Evolutionary conservation across 148 eudicot species (phyloP).

Genomic region (Rheum nobile): DNA sequence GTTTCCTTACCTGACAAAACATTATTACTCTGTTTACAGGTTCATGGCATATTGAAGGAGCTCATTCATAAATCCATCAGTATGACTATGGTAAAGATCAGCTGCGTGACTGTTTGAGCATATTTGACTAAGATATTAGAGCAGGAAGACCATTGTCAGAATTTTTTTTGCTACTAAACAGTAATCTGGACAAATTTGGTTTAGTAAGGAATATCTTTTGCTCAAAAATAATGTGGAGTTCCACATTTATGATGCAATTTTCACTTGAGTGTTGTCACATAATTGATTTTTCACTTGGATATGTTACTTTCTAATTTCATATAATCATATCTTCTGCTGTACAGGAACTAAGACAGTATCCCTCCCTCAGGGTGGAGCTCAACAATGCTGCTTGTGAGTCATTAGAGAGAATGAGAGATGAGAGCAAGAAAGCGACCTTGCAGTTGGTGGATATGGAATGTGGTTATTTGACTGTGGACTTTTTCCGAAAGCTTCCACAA

Average conservation of each 20-base stretch:
- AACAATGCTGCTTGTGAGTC: slow-evolving; percentile 65
- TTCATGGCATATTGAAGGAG: slow-evolving; percentile 80
- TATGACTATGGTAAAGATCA: slow-evolving; percentile 55
- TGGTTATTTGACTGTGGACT: slow-evolving; percentile 81
- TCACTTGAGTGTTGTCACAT: neutral
- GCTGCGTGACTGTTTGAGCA: neutral
- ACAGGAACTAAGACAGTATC: slow-evolving; percentile 91
- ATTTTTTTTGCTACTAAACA: neutral
- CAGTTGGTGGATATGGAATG: slow-evolving; percentile 95
- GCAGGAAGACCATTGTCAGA: too few relatives aligned
- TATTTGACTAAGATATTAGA: neutral
- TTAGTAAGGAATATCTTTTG: neutral
- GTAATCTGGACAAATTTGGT: neutral
- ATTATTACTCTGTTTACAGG: slow-evolving; percentile 38
- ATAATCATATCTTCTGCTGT: neutral
- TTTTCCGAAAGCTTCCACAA: slow-evolving; percentile 96
- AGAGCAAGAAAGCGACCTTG: slow-evolving; percentile 77
- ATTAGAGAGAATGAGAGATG: slow-evolving; percentile 83
- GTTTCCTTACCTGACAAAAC: neutral
- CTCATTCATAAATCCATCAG: slow-evolving; percentile 74
- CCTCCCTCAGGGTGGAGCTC: slow-evolving; percentile 80
- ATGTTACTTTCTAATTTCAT: neutral
- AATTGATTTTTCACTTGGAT: neutral
- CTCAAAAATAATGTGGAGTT: neutral
- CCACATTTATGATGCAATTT: neutral